Evolutionary conservation across 768 basidiomycete genomes (phyloP).

Genomic region (Dacryopinax primogenitus): DNA sequence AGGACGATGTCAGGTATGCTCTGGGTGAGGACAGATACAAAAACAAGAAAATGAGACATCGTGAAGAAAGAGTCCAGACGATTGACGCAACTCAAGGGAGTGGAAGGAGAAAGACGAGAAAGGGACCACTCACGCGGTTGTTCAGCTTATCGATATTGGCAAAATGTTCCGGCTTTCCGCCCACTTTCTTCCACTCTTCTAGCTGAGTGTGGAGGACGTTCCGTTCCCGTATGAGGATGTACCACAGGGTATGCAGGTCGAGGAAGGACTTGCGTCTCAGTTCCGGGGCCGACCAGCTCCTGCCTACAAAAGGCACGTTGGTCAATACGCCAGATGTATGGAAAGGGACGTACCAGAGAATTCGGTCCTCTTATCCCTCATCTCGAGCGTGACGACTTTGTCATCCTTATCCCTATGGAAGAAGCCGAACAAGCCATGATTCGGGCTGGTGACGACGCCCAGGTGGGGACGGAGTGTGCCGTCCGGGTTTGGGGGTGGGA

Average conservation of each 20-base stretch:
- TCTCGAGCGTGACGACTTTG: slow-evolving; percentile 26
- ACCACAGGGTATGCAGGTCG: slow-evolving; percentile 93
- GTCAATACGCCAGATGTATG: too few relatives aligned
- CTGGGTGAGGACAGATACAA: not conserved
- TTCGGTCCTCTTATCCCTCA: slow-evolving; percentile 13
- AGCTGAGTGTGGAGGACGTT: slow-evolving; percentile 82
- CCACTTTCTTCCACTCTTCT: slow-evolving; percentile 59
- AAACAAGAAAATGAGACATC: slow-evolving; percentile 4
- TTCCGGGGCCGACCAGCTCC: slow-evolving; percentile 77
- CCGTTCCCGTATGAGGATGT: slow-evolving; percentile 72
- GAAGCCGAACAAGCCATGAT: slow-evolving; percentile 68
- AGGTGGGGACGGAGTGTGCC: slow-evolving; percentile 34
- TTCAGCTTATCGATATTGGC: slow-evolving; percentile 17
- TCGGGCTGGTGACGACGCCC: slow-evolving; percentile 36
- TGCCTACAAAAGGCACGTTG: slow-evolving; percentile 38
- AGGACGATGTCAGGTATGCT: not conserved
- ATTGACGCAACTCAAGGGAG: not conserved
- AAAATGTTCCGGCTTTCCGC: slow-evolving; percentile 11
- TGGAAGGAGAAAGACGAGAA: not conserved
- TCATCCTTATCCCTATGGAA: slow-evolving; percentile 47
- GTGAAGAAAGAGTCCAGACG: not conserved
- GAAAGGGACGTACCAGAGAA: slow-evolving; percentile 1
- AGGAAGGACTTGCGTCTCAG: slow-evolving; percentile 81
- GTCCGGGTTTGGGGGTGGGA: not conserved
- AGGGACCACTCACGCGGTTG: slow-evolving; percentile 8